Conservation (phyloP, 1,284 basidiomycete genomes). For the Mycena citricolor region DNA sequence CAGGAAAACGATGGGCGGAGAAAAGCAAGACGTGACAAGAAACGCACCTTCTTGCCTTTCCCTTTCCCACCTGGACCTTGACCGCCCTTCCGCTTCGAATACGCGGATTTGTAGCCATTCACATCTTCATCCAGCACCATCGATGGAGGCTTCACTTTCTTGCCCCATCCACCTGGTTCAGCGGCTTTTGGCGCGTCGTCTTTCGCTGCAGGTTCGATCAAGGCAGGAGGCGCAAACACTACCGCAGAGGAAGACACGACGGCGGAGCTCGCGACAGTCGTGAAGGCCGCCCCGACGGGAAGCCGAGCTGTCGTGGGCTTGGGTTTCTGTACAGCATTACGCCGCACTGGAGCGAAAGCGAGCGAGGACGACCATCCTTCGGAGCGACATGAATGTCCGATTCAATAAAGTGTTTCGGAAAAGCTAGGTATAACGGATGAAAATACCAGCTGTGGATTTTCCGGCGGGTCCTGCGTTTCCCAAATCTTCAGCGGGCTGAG, state of each 20-base stretch:
- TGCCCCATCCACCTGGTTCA: constrained; percentile 68
- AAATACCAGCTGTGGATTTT: constrained; percentile 81
- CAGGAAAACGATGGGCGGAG: constrained; percentile 8
- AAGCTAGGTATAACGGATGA: constrained; percentile 40
- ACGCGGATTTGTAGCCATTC: constrained; percentile 71
- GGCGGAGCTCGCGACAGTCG: constrained; percentile 33
- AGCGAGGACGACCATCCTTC: constrained; percentile 85
- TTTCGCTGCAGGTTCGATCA: constrained; percentile 45
- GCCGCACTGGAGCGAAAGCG: constrained; percentile 77
- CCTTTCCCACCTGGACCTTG: constrained; percentile 51
- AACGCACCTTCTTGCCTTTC: constrained; percentile 65
- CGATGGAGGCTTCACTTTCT: constrained; percentile 84
- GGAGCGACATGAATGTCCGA: constrained; percentile 34
- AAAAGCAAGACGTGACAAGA: constrained; percentile 2
- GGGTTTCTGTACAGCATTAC: constrained; percentile 51
- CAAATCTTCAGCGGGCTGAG: constrained; percentile 22
- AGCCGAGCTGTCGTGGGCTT: constrained; percentile 52
- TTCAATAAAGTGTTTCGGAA: constrained; percentile 46
- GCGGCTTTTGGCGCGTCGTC: constrained; percentile 30
- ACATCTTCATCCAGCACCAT: constrained; percentile 86
- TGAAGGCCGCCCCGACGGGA: constrained; percentile 61
- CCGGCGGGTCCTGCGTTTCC: constrained; percentile 38
- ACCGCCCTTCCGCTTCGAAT: constrained; percentile 48
- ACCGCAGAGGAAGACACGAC: constrained; percentile 67
- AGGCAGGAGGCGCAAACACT: constrained; percentile 67